phyloP scores from a whole-genome alignment of 768 basidiomycete genomes.

The Leucocoprinus leucothites region DNA sequence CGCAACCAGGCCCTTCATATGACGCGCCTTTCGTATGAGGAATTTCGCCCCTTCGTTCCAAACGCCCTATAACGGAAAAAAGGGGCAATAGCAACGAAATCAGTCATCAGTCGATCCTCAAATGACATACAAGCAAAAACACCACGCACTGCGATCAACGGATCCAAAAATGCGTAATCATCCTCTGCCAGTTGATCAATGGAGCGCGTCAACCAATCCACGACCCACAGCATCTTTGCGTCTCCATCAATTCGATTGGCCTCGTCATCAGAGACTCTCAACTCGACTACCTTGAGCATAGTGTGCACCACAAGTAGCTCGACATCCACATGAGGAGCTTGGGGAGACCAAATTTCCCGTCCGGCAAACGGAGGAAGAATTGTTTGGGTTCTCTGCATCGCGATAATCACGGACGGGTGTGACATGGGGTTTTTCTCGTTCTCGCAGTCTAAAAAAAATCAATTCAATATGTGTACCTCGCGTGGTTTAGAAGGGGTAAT shows the following conservation, averaged over 20 bases:
- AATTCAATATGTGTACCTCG: neutral
- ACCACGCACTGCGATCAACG: constrained; percentile 46
- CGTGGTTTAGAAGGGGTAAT: neutral
- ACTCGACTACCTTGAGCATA: constrained; percentile 45
- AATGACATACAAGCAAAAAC: neutral
- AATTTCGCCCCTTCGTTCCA: constrained; percentile 34
- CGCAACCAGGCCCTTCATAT: constrained; percentile 33
- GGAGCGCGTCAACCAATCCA: constrained; percentile 39
- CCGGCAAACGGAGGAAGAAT: constrained; percentile 36
- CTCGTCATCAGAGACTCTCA: constrained; percentile 22
- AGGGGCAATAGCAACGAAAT: neutral
- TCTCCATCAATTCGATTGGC: constrained; percentile 3
- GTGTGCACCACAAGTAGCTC: constrained; percentile 48
- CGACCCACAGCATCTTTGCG: constrained; percentile 37
- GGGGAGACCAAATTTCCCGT: constrained; percentile 27
- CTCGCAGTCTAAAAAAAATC: neutral
- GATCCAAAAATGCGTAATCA: constrained; percentile 54
- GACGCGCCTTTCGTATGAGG: constrained; percentile 58
- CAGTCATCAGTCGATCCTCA: neutral
- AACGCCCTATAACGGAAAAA: neutral
- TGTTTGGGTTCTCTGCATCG: constrained; percentile 42
- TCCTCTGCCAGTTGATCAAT: constrained; percentile 44
- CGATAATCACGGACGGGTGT: constrained; percentile 39
- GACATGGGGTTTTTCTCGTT: constrained; percentile 27
- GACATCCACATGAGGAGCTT: constrained; percentile 33